These are phyloP conservation scores for Chlamydomonas reinhardtii DNA, from an alignment of 163 green algal species.

Conservation along the genomic window DNA sequence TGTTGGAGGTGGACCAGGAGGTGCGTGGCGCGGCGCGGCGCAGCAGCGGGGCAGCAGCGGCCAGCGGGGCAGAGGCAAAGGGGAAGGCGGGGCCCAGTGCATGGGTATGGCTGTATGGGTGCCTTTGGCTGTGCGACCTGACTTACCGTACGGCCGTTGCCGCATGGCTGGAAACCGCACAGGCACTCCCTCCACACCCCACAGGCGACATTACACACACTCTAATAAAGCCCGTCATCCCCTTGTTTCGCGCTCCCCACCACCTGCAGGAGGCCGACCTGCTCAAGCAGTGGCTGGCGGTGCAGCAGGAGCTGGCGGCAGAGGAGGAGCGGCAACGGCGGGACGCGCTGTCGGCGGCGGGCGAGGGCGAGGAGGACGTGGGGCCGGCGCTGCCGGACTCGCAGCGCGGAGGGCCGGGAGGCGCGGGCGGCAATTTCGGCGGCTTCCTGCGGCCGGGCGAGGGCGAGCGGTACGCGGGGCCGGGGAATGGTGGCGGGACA, in stretches of 20 bases:
- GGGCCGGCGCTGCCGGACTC: conserved; percentile 69
- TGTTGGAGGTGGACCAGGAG: conserved; percentile 54
- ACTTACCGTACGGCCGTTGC: too few species aligned
- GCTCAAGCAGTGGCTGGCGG: conserved; percentile 70
- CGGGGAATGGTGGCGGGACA: too few species aligned
- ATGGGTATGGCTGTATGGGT: too few species aligned
- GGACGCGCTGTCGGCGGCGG: conserved; percentile 51
- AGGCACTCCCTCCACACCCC: too few species aligned
- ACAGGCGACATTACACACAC: too few species aligned
- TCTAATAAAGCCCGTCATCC: too few species aligned
- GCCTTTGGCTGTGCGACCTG: too few species aligned
- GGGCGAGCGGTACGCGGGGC: conserved; percentile 51
- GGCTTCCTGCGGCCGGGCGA: conserved; percentile 79
- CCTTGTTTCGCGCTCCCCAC: too few species aligned
- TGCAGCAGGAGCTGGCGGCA: conserved; percentile 49
- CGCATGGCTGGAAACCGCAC: too few species aligned
- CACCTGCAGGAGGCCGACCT: conserved; percentile 62
- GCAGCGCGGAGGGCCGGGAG: conserved; percentile 11
- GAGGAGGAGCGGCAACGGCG: conserved; percentile 12
- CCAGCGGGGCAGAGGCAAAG: too few species aligned
- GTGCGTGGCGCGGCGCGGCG: conserved; percentile 20
- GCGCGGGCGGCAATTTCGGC: conserved; percentile 70
- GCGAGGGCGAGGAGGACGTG: conserved; percentile 60
- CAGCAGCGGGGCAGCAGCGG: too few species aligned
- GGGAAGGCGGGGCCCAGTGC: too few species aligned